Evolutionary conservation across 2,329 filamentous ascomycete species (phyloP), one percentile per base, ranked within the genome.

Genomic region (Cladorrhinum sp.): DNA sequence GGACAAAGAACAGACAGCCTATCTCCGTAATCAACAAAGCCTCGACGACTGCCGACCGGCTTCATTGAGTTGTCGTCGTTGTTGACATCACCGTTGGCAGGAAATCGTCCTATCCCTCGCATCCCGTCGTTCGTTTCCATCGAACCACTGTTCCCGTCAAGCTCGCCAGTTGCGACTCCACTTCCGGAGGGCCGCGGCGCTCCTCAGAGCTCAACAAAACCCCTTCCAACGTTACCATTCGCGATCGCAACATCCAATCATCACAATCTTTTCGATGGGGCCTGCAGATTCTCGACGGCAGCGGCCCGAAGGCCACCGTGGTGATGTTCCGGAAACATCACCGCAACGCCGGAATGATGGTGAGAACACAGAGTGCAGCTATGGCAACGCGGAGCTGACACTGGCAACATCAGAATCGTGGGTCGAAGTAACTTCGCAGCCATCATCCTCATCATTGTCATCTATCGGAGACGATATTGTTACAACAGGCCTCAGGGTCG

Each of bases 381-480:
- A 16, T 42, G 50, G 36, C 18, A 54, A 39, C 24, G 1, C 2
- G 48, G 30, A 26, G 33, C 58, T 65, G 58, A 66, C 51, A 48
- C 9, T 26, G 21, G 28, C 68, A 63, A 63, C 16, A 18, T 4
- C 79, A 93, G 95, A 98, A 78, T 97, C 95, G 8, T 99, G 95
- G 95, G 86, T 98, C 68, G 94, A 99, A 74, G 87, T 99, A 63
- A 86, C 90, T 52, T 97, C 94, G 3, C 91, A 95, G 69, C 92
- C 94, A 7, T 97, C 94, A 0, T 96, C 94, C 1, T 96, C 94
- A 2, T 97, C 93, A 14, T 80, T 96, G 12, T 96, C 93, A 20
- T 96, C 86, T 58, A 86, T 89, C 71, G 85, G 84, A 64, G 92
- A 96, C 66, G 93, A 97, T 71, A 94, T 96, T 67, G 89, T 96